Conservation (phyloP, 2,329 filamentous ascomycete species). For the Xylariaceae sp. region DNA sequence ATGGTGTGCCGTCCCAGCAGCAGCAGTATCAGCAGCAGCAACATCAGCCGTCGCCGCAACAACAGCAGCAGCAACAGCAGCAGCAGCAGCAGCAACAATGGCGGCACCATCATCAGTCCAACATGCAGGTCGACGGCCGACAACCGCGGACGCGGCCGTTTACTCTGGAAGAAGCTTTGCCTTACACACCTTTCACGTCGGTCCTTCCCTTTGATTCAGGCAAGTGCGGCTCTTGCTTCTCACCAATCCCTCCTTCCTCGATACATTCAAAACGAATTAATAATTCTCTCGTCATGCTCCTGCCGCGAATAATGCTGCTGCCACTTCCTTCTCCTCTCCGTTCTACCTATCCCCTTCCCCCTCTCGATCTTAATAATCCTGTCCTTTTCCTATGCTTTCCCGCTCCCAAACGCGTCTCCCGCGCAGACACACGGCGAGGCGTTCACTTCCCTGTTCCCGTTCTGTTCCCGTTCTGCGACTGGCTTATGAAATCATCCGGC, state of each 20-base stretch:
- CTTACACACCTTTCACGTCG: slow-evolving; percentile 77
- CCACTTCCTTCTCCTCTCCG: neutral
- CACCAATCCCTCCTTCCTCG: slow-evolving; percentile 4
- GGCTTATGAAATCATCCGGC: neutral
- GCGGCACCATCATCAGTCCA: slow-evolving; percentile 2
- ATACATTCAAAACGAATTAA: neutral
- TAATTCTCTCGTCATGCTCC: neutral
- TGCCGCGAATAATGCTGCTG: neutral
- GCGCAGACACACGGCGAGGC: neutral
- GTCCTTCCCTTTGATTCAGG: slow-evolving; percentile 73
- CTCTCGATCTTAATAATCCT: neutral
- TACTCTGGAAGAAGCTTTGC: slow-evolving; percentile 68
- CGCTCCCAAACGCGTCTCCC: neutral
- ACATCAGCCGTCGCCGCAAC: neutral
- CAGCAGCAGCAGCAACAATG: slow-evolving; percentile 1
- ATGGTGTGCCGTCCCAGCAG: slow-evolving; percentile 27
- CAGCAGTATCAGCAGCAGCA: slow-evolving; percentile 6
- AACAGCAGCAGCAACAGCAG: neutral
- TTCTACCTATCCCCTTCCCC: neutral
- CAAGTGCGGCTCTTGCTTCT: slow-evolving; percentile 36
- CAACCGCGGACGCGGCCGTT: slow-evolving; percentile 41
- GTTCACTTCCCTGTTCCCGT: neutral
- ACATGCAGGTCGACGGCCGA: slow-evolving; percentile 13
- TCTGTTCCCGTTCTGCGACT: neutral
- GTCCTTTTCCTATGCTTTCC: neutral